phyloP scores from a whole-genome alignment of 495 filamentous ascomycete species.

The Xylaria cubensis region DNA sequence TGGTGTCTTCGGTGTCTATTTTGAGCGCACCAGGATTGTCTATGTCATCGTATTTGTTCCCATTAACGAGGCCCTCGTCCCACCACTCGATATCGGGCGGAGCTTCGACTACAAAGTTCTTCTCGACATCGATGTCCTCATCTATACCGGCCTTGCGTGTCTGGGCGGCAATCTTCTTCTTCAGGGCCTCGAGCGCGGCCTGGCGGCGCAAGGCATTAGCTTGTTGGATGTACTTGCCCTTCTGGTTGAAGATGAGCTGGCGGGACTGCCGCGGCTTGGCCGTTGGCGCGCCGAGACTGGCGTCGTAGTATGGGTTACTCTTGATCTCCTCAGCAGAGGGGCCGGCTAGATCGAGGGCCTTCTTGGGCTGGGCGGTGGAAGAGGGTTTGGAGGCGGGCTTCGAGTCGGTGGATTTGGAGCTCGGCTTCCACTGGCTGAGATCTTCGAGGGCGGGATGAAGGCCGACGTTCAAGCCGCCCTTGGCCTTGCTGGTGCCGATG shows the following conservation, averaged over 20 bases:
- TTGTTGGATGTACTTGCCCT: conserved; percentile 96
- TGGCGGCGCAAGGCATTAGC: conserved; percentile 86
- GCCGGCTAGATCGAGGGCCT: conserved; percentile 66
- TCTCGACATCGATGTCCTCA: conserved; percentile 88
- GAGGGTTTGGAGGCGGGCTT: conserved; percentile 33
- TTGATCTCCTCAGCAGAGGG: conserved; percentile 64
- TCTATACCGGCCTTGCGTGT: conserved; percentile 87
- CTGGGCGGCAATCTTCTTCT: conserved; percentile 85
- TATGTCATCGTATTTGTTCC: conserved; percentile 73
- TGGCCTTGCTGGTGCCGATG: conserved; percentile 63
- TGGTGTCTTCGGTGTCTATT: conserved; percentile 77
- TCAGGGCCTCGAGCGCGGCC: conserved; percentile 90
- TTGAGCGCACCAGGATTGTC: conserved; percentile 70
- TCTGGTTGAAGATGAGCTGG: conserved; percentile 89
- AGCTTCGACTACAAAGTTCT: conserved; percentile 81
- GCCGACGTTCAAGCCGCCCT: conserved; percentile 85
- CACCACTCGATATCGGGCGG: conserved; percentile 97
- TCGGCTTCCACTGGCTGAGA: conserved; percentile 66
- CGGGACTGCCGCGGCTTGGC: conserved; percentile 70
- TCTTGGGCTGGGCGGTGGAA: conserved; percentile 27
- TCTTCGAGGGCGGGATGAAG: conserved; percentile 90
- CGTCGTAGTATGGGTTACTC: conserved; percentile 88
- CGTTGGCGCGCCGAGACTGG: conserved; percentile 67
- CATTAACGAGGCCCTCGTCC: conserved; percentile 86
- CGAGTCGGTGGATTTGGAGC: conserved; percentile 38